These are phyloP conservation scores for Hypoxylon sp. DNA, from an alignment of 2,329 filamentous ascomycete genomes.

Conservation along the genomic window DNA sequence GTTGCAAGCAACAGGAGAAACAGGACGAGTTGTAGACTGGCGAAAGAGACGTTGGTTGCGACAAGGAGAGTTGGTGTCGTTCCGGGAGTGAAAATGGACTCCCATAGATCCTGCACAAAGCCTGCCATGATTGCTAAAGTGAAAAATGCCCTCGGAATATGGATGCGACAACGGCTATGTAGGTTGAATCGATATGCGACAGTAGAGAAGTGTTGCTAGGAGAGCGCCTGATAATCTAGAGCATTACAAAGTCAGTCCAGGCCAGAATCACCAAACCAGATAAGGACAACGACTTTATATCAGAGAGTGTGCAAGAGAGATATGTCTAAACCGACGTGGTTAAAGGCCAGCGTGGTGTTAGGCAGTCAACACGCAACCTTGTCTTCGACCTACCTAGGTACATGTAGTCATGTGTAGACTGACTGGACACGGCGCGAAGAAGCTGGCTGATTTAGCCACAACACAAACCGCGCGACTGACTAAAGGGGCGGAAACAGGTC, in stretches of 20 bases:
- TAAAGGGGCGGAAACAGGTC: constrained; percentile 23
- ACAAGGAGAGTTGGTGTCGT: constrained; percentile 88
- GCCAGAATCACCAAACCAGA: constrained; percentile 8
- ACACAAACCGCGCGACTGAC: constrained; percentile 36
- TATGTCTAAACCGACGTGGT: constrained; percentile 21
- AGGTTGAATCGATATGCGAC: constrained; percentile 44
- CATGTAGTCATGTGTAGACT: constrained; percentile 19
- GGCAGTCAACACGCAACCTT: constrained; percentile 35
- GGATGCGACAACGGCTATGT: constrained; percentile 44
- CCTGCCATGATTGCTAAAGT: constrained; percentile 64
- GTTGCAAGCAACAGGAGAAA: constrained; percentile 83
- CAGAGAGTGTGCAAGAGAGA: constrained; percentile 7
- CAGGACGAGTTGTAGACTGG: constrained; percentile 84
- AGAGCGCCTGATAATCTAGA: constrained; percentile 18
- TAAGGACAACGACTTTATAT: neutral
- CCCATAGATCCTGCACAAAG: constrained; percentile 84
- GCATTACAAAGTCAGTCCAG: constrained; percentile 16
- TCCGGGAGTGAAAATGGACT: constrained; percentile 93
- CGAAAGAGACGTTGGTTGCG: constrained; percentile 93
- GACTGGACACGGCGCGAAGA: constrained; percentile 27
- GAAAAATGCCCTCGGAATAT: constrained; percentile 20
- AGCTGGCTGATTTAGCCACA: constrained; percentile 44
- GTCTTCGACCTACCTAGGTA: constrained; percentile 2
- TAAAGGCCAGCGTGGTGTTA: constrained; percentile 44
- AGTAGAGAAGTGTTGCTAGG: constrained; percentile 21